Evolutionary conservation across 2,329 filamentous ascomycete genomes (phyloP), one percentile per base, ranked within the genome.

Genomic region (Aspergillus hortae): DNA sequence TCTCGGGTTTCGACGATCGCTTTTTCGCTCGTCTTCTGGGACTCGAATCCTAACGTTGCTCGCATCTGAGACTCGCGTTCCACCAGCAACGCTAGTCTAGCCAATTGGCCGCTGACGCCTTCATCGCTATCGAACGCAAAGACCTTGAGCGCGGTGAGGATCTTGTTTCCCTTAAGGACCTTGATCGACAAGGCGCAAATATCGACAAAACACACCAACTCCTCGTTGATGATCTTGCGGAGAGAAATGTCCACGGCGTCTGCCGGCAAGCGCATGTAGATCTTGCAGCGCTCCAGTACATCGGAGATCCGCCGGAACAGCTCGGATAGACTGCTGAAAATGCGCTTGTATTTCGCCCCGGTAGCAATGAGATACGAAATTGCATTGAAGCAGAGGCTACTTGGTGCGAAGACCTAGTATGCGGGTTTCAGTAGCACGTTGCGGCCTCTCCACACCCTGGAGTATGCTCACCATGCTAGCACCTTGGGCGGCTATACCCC

Each of bases 321-420:
- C 17, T 63, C 59, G 1, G 53, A 47, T 9, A 66, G 46, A 21
- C 62, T 62, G 44, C 59, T 61, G 44, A 66, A 67, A 15, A 67
- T 65, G 40, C 62, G 62, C 49, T 61, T 60, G 46, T 62, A 66
- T 21, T 61, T 64, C n/a, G 61, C 59, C 11, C 60, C 63, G 4
- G 59, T 56, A 4, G 51, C 49, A 33, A 67, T 61, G 6, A 67
- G 58, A 48, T 63, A 65, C 1, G 57, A 61, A 35, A 67, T 59
- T 1, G 65, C 65, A 48, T 64, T 65, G 52, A 67, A 66, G 50
- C 64, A 67, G 6, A 67, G 58, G 17, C 46, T 54, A 15, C 58
- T 56, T 1, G 65, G 65, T 12, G 56, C 62, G 50, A 67, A 67
- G 4, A 63, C 56, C 60, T 63, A 48, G 12, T 35, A 17, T 14